Evolutionary conservation across 495 filamentous ascomycete species (phyloP).

Genomic region (Neurospora tetraspora): DNA sequence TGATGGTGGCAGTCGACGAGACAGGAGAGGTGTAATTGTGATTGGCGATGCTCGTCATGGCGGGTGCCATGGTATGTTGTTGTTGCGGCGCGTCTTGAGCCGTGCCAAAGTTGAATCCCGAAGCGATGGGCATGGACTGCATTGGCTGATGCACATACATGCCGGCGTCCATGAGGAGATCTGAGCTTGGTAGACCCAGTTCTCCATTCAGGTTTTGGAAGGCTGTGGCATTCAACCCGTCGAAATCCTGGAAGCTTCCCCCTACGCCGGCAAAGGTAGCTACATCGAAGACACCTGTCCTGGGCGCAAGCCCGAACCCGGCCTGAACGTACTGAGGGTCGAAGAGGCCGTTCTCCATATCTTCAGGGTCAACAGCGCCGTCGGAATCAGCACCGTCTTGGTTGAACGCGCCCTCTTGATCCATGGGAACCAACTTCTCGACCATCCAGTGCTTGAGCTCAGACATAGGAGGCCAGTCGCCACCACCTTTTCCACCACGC

Average conservation of each 20-base stretch:
- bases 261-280: slow-evolving; percentile 22
- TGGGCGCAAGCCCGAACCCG: slow-evolving; percentile 2
- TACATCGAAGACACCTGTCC: slow-evolving; percentile 16
- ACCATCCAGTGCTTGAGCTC: slow-evolving; percentile 76
- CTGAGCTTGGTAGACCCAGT: slow-evolving; percentile 6
- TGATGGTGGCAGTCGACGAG: slow-evolving; percentile 33
- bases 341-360: slow-evolving; percentile 17
- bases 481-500: slow-evolving; percentile 75
- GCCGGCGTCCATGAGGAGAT: slow-evolving; percentile 16
- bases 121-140: slow-evolving; percentile 27
- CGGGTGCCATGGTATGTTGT: slow-evolving; percentile 12
- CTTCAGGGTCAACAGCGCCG: slow-evolving; percentile 22
- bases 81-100: neutral
- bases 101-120: slow-evolving; percentile 23
- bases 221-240: slow-evolving; percentile 3
- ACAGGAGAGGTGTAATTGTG: slow-evolving; percentile 26
- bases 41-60: slow-evolving; percentile 21
- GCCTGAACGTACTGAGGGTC: slow-evolving; percentile 7
- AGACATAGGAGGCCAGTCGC: slow-evolving; percentile 72
- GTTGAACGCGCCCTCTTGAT: slow-evolving; percentile 15
- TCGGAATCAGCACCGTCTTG: slow-evolving; percentile 20
- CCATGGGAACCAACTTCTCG: slow-evolving; percentile 44
- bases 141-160: slow-evolving; percentile 14
- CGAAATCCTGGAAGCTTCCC: slow-evolving; percentile 16
- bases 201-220: slow-evolving; percentile 8